Evolutionary conservation across 306 rosid genomes (phyloP).

Genomic region (Erythrophleum fordii): DNA sequence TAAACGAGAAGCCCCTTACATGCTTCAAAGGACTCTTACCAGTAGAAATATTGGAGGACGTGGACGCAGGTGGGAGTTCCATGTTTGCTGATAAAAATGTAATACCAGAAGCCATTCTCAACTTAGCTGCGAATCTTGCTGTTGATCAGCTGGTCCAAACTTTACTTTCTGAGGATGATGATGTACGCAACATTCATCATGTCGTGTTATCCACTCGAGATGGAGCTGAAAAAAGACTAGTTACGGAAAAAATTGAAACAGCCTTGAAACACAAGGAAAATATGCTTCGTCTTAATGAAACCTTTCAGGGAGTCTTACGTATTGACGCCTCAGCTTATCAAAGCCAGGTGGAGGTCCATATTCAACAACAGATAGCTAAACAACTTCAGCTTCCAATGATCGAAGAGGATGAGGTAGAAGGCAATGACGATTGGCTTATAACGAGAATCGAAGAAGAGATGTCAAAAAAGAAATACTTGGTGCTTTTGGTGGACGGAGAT

Average conservation of each 20-base stretch:
- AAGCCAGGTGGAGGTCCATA: background rate
- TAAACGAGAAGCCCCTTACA: background rate
- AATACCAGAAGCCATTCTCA: constrained; percentile 16
- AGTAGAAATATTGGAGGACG: background rate
- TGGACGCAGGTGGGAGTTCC: background rate
- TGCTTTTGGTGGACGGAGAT: constrained; percentile 2
- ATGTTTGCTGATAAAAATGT: background rate
- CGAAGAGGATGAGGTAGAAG: no score
- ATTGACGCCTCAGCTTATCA: background rate
- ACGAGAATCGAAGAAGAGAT: background rate
- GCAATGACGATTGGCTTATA: background rate
- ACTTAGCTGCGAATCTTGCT: constrained; percentile 21
- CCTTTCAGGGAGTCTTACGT: background rate
- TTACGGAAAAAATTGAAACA: background rate
- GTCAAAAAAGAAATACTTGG: background rate
- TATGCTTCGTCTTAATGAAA: background rate
- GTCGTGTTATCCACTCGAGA: constrained; percentile 11
- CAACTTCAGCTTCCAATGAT: background rate
- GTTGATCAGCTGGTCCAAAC: constrained; percentile 24
- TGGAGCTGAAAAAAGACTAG: background rate
- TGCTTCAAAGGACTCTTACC: constrained; percentile 28
- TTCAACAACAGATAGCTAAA: background rate
- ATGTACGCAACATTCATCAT: background rate
- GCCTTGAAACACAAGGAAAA: background rate
- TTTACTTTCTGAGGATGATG: background rate